Evolutionary conservation across 768 basidiomycete species (phyloP), one percentile per base, ranked within the genome.

Genomic region (Myochromella boudieri): DNA sequence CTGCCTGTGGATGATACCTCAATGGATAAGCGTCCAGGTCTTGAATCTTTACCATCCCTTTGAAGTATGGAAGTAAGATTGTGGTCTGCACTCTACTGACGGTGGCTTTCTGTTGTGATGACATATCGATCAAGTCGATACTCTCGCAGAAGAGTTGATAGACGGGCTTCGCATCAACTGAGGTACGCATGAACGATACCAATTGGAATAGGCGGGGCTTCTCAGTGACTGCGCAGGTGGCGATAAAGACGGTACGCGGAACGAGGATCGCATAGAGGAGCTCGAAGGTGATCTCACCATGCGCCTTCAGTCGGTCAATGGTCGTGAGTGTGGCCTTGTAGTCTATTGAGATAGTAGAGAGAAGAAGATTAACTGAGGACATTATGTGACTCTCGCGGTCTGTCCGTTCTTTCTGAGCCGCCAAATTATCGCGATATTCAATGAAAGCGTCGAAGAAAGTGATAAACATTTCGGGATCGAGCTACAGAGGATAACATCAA

Each of bases 211-310:
- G 68, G 21, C 78, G 71, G 0, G 73, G 74, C 20, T 75, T 75
- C 17, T 74, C 74, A 0, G 81, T 82, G 36, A 78, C 65, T 15
- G 77, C 71, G 61, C 83, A 83, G 10, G 61, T 68, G 1, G 75
- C 71, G 24, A 78, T 70, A 54, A 84, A 63, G 37, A 77, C 59
- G 17, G 76, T 71, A 22, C 75, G 67, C 1, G 82, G 81, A 14
- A 81, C 71, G 37, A 81, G 70, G 49, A 87, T 69, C 11, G 76
- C 68, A 56, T 79, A 76, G 39, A 84, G 67, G 26, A 79, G 67
- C 10, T 77, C 73, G 54, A 71, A 82, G 3, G 77, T 78, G 53
- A 84, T 83, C 57, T 85, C 82, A 10, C 66, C 68, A 50, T 82
- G 78, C 1, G 72, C 54, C 6, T 67, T 76, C 33, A 84, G 71